Evolutionary conservation across 257 asterid species (phyloP).

Genomic region (Solanum chiquidenum): DNA sequence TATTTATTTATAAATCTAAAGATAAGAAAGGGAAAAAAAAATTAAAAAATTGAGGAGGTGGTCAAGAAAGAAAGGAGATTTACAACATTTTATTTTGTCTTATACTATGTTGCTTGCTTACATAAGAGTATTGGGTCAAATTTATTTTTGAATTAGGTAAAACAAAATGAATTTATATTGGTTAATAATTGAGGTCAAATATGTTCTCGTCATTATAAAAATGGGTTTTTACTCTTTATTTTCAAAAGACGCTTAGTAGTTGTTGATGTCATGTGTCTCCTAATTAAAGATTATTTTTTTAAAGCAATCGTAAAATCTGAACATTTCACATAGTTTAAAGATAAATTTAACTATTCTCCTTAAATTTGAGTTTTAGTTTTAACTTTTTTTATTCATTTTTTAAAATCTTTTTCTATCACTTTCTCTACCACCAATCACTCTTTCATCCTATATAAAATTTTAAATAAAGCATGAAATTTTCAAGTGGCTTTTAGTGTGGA

Average conservation of each 20-base stretch:
- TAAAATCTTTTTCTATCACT: not conserved
- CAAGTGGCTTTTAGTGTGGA: constrained; percentile 24
- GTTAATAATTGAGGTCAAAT: not conserved
- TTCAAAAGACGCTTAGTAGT: not conserved
- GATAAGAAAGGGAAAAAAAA: constrained; percentile 11
- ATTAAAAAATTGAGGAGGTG: not conserved
- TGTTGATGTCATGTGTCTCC: not conserved
- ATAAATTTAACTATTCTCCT: not conserved
- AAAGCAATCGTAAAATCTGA: not conserved
- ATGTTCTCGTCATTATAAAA: not conserved
- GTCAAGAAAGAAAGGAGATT: not conserved
- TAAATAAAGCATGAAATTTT: not conserved
- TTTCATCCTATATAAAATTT: not conserved
- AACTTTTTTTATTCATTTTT: not conserved
- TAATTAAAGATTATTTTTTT: not conserved
- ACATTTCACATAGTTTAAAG: not conserved
- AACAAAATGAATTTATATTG: not conserved
- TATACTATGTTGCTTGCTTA: constrained; percentile 33
- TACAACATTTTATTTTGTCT: constrained; percentile 47
- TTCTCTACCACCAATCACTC: not conserved
- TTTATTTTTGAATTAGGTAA: not conserved
- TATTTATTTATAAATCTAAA: not conserved
- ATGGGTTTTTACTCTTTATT: not conserved
- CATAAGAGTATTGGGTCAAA: not conserved
- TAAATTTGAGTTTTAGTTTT: not conserved